Evolutionary conservation across 805 yeast genomes (phyloP).

Genomic region (Yarrowia keelungensis): DNA sequence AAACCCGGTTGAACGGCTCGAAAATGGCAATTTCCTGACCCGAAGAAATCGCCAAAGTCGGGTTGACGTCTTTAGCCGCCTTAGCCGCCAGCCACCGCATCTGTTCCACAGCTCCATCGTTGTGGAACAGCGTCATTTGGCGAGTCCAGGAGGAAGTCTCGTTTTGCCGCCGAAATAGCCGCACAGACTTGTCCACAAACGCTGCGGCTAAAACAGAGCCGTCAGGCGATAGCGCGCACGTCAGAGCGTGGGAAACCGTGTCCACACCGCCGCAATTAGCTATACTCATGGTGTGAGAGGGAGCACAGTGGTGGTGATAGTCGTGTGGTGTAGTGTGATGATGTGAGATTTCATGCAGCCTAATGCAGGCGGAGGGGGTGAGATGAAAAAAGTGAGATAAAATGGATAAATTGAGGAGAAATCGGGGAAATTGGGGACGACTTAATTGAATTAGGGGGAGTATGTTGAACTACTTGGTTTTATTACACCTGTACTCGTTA

Average conservation of each 20-base stretch:
- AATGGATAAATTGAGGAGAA: too few relatives aligned
- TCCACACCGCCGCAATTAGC: conserved; percentile 2
- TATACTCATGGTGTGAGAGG: neutral
- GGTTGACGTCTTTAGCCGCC: neutral
- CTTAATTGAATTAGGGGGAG: too few relatives aligned
- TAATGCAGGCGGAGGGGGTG: conserved; percentile 1
- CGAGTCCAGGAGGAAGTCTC: neutral
- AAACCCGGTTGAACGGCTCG: neutral
- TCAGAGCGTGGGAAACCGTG: conserved; percentile 5
- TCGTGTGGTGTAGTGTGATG: neutral
- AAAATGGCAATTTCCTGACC: conserved; percentile 16
- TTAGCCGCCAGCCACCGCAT: conserved; percentile 2
- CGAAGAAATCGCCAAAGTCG: neutral
- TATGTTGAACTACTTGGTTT: too few relatives aligned
- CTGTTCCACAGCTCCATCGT: conserved; percentile 2
- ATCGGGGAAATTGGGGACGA: too few relatives aligned
- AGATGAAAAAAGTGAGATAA: neutral
- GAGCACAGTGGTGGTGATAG: neutral
- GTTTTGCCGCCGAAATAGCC: neutral
- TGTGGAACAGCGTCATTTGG: conserved; percentile 19
- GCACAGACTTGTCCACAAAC: conserved; percentile 18
- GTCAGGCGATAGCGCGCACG: conserved; percentile 6
- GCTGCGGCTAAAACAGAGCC: conserved; percentile 8
- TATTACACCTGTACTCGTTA: too few relatives aligned
- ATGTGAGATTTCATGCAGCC: conserved; percentile 2